A percentile compares a stretch with the other conserved stretches of the same genome.
Evolutionary conservation across 2,329 filamentous ascomycete species (phyloP).

Genomic region (Ustulina deusta): DNA sequence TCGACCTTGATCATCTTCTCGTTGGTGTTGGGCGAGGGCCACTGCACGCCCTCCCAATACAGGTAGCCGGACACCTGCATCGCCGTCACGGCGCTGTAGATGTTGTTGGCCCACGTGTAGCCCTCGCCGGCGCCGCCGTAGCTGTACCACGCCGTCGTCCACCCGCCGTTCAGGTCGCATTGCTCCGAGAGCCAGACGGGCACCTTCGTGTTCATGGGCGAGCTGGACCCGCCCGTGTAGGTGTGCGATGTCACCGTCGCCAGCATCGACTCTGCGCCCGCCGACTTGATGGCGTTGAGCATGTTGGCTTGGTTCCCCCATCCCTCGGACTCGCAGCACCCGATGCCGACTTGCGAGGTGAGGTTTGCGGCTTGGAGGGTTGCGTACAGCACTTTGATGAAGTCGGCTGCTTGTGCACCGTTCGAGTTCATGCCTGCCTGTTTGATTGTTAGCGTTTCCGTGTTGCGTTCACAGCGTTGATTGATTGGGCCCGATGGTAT

Average conservation of each 20-base stretch:
- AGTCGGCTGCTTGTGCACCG: constrained; percentile 46
- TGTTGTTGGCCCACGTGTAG: constrained; percentile 66
- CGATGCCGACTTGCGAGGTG: constrained; percentile 45
- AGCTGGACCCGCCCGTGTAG: constrained; percentile 53
- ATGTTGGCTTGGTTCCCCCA: constrained; percentile 55
- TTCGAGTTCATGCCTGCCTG: constrained; percentile 45
- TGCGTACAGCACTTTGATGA: constrained; percentile 46
- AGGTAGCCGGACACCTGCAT: constrained; percentile 64
- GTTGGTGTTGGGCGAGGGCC: constrained; percentile 52
- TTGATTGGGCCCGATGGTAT: not conserved
- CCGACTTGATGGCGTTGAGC: constrained; percentile 53
- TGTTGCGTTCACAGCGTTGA: not conserved
- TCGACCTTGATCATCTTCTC: constrained; percentile 62
- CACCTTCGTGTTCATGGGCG: constrained; percentile 49
- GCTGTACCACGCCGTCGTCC: constrained; percentile 60
- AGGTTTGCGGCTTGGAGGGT: constrained; percentile 44
- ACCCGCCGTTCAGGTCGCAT: constrained; percentile 57
- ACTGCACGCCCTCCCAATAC: constrained; percentile 61
- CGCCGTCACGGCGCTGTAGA: constrained; percentile 62
- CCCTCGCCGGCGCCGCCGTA: constrained; percentile 63
- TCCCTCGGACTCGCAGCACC: constrained; percentile 51
- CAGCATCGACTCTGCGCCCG: constrained; percentile 50
- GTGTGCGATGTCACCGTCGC: constrained; percentile 56
- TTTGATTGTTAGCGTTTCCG: constrained; percentile 16
- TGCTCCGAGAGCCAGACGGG: constrained; percentile 65